Percentiles rank a stretch among this genome's conserved stretches.
Evolutionary conservation across 768 basidiomycete species (phyloP).

Genomic region (Chiua virens): DNA sequence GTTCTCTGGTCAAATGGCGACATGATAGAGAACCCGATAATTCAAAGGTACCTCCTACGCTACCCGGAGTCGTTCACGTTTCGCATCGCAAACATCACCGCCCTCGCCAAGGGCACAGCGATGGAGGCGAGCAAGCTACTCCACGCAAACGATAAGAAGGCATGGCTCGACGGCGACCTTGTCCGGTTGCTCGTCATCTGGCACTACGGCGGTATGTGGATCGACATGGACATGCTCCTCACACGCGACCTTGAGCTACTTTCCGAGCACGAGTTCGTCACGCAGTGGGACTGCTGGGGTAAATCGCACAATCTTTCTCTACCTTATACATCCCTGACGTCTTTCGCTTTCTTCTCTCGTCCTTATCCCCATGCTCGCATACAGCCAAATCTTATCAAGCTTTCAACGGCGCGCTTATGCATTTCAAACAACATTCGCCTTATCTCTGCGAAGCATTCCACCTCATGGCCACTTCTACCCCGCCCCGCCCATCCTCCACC

Average conservation of each 20-base stretch:
- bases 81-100: constrained; percentile 61
- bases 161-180: constrained; percentile 95
- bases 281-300: constrained; percentile 99
- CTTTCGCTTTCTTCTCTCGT: background rate
- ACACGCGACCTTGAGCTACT: constrained; percentile 85
- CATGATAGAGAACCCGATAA: constrained; percentile 51
- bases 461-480: constrained; percentile 73
- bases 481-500: constrained; percentile 76
- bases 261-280: constrained; percentile 92
- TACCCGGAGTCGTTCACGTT: constrained; percentile 75
- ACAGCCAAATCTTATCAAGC: constrained; percentile 72
- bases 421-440: constrained; percentile 85
- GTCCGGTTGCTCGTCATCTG: constrained; percentile 85
- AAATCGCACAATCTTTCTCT: constrained; percentile 3
- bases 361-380: background rate
- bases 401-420: constrained; percentile 93
- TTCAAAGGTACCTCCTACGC: constrained; percentile 56
- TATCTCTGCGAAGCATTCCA: constrained; percentile 98
- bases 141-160: constrained; percentile 66
- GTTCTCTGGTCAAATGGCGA: constrained; percentile 93
- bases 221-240: constrained; percentile 95
- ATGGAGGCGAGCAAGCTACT: constrained; percentile 65
- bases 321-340: constrained; percentile 4
- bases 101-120: constrained; percentile 72
- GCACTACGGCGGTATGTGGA: constrained; percentile 91